Conservation (phyloP, 202 grass and related monocot species). For the Bolboschoenoplectus hybrid region DNA sequence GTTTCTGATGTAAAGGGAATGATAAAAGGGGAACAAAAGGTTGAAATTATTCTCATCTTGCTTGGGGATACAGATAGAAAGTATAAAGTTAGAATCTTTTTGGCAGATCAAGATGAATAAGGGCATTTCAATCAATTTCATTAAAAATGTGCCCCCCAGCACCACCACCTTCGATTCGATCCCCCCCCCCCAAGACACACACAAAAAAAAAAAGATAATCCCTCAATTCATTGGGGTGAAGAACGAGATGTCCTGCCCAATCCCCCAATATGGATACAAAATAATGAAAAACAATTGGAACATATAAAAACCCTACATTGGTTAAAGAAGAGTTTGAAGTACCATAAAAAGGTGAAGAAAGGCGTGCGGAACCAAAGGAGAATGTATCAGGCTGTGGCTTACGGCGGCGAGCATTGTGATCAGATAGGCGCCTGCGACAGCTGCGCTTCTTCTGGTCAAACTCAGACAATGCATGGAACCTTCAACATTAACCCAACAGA, state of each 20-base stretch:
- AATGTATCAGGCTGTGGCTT: slow-evolving; percentile 71
- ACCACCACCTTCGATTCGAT: not conserved
- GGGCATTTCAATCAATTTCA: not conserved
- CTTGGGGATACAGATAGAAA: not conserved
- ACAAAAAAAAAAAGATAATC: not conserved
- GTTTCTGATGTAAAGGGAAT: not conserved
- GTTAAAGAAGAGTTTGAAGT: slow-evolving; percentile 27
- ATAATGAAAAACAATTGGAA: not conserved
- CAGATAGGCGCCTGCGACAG: slow-evolving; percentile 82
- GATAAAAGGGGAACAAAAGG: not conserved
- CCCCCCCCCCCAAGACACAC: not conserved
- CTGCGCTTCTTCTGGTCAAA: slow-evolving; percentile 99
- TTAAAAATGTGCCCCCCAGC: not conserved
- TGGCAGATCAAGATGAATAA: not conserved
- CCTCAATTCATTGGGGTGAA: not conserved
- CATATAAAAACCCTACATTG: not conserved
- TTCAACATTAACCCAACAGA: slow-evolving; percentile 35
- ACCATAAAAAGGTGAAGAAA: slow-evolving; percentile 70
- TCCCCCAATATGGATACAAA: not conserved
- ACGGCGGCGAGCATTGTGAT: slow-evolving; percentile 89
- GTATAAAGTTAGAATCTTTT: not conserved
- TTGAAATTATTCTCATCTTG: not conserved
- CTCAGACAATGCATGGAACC: slow-evolving; percentile 82
- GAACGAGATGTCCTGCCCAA: not conserved
- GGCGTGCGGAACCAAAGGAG: slow-evolving; percentile 61